Evolutionary conservation across 179 eudicot species (phyloP), one percentile per base, ranked within the genome.

Genomic region (Sideroxylon spinosum): DNA sequence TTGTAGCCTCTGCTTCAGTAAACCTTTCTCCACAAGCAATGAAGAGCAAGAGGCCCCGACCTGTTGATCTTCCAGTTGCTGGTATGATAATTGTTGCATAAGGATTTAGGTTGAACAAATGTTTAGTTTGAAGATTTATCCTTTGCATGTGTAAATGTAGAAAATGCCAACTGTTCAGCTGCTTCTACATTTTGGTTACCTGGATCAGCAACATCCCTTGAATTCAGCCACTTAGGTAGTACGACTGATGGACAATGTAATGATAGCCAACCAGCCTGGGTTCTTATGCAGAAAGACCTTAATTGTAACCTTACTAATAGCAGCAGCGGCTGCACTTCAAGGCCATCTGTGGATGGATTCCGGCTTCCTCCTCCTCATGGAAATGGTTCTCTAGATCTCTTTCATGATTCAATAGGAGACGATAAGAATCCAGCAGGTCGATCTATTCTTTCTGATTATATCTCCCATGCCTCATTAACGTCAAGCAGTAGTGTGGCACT

Each of bases 31-130:
- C 86, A 64, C 87, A 86, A 60, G 73, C 81, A 28, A 28, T 74
- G 9, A 94, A 90, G 88, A 87, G 72, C 76, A 94, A 94, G 86
- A 90, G 97, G 79, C 86, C 94, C 69, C 85, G 97, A 61, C 88
- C 91, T 4, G 53, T 79, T 68, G 94, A 93, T 75, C 80, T 89
- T n/a, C 76, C 88, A 60, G 70, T 73, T 74, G n/a, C 84, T 62
- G 95, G 98, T 93, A 79, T 63, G 86, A 59, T 71, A 50, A 14
- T 53, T 26, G n/a, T 44, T 60, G 10, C 20, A 48, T 37, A 20
- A 10, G 32, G 13, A 13, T 37, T 22, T 75, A n/a, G 7, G 8
- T 29, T 64, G 50, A 61, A 50, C 37, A 29, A 22, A 44, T 53
- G 19, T 26, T 13, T 23, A 63, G 67, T 75, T 61, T 26, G 49